A percentile compares a stretch with the other conserved stretches of the same genome.
Evolutionary conservation across 2,329 filamentous ascomycete species (phyloP).

Genomic region (Ramularia endophylla): DNA sequence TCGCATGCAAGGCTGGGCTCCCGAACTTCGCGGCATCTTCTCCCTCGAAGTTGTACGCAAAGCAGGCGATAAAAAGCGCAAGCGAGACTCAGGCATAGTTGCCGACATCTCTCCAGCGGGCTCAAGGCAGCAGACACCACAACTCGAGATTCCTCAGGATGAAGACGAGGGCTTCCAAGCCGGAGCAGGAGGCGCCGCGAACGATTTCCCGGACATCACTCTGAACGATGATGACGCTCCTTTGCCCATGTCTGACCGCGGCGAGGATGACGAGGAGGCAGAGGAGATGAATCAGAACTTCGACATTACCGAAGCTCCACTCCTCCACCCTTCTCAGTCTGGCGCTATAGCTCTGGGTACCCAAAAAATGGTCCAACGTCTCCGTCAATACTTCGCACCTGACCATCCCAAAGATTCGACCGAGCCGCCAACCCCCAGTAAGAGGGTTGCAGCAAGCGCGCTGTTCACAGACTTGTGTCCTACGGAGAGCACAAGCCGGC

Average conservation of each 20-base stretch:
- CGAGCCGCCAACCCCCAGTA: slow-evolving; percentile 59
- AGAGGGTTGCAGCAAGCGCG: slow-evolving; percentile 69
- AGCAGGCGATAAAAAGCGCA: slow-evolving; percentile 80
- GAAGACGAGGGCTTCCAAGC: slow-evolving; percentile 27
- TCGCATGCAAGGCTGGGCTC: slow-evolving; percentile 70
- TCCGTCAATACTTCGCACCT: slow-evolving; percentile 70
- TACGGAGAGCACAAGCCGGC: slow-evolving; percentile 70
- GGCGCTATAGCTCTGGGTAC: slow-evolving; percentile 86
- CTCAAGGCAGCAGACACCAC: slow-evolving; percentile 24
- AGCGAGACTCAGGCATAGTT: slow-evolving; percentile 74
- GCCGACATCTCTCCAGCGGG: slow-evolving; percentile 60
- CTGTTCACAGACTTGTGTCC: slow-evolving; percentile 90
- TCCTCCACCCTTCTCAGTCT: slow-evolving; percentile 75
- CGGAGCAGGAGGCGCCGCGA: slow-evolving; percentile 25
- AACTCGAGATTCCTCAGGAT: slow-evolving; percentile 27
- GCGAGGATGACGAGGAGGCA: slow-evolving; percentile 21
- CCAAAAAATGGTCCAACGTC: slow-evolving; percentile 89
- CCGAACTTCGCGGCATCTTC: slow-evolving; percentile 87
- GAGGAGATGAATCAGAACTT: slow-evolving; percentile 42
- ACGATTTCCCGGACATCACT: slow-evolving; percentile 27
- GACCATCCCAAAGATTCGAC: slow-evolving; percentile 54
- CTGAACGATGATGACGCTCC: slow-evolving; percentile 7
- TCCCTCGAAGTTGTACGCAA: slow-evolving; percentile 75
- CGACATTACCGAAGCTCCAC: slow-evolving; percentile 69
- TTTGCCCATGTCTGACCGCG: slow-evolving; percentile 16